Base-by-base conservation (phyloP, 495 filamentous ascomycete genomes). In the Aspergillus cavernicola region DNA sequence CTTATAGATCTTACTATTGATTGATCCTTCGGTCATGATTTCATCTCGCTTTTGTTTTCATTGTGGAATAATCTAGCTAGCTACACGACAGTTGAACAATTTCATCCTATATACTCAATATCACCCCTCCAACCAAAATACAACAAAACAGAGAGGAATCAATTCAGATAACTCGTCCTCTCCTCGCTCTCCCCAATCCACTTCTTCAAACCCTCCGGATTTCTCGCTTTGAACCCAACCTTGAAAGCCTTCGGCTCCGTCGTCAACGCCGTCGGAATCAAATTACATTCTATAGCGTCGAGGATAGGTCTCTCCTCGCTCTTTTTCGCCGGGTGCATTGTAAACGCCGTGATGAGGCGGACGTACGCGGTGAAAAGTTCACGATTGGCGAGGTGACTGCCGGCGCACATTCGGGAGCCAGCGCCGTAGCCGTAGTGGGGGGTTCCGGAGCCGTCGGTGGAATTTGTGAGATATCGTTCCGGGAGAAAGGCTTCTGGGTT, bases 211-310 rank as follows among this genome's bases (percentile, higher is more conserved):
- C 52, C 66, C 55, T 38, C 60, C 24, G 67, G 55, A 61, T 83
- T 71, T 20, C 80, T 68, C n/a, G 72, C 62, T 31, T 62, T 66
- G 50, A 84, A 76, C 2, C 78, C 72, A 15, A 78, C 69, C 68
- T 84, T 84, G 64, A 88, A 88, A n/a, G 78, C 76, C 75, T 85
- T 86, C 7, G 85, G 84, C 62, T 88, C 84, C 40, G 82, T 81
- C 6, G 84, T 87, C 70, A 88, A 65, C n/a, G 77, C 78, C 22
- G 84, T 87, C 6, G 80, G 73, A 32, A 80, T 78, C 6, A 75
- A 64, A 70, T 86, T 88, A 57, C 83, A 85, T 28, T 82, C 77
- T 45, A 88, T 71, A 6, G 78, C 70, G 67, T 87, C 69, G 57
- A 88, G 52, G 16, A 86, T 74, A 1, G 84, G 79, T 8, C 55